A percentile compares a stretch with the other conserved stretches of the same genome.
Evolutionary conservation across 1,284 basidiomycete genomes (phyloP).

Genomic region (Pascua sp.): DNA sequence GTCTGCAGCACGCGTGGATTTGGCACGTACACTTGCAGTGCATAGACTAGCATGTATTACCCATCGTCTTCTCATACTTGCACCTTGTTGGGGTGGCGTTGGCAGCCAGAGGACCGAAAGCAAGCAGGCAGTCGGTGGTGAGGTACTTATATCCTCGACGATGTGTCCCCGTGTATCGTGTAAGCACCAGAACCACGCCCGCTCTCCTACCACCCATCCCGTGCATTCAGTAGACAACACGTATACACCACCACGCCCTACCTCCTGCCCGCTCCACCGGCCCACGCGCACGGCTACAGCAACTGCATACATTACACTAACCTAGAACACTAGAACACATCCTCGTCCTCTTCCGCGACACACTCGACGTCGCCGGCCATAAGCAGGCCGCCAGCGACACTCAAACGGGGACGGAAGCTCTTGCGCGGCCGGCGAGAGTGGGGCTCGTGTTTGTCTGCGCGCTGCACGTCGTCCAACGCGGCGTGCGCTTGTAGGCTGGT

Average conservation of each 20-base stretch:
- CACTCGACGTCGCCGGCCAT: slow-evolving; percentile 2
- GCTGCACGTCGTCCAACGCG: too few species aligned
- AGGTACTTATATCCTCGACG: too few species aligned
- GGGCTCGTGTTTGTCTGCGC: too few species aligned
- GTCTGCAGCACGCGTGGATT: too few species aligned
- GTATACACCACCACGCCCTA: neutral
- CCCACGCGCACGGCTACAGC: neutral
- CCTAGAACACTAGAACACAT: slow-evolving; percentile 15
- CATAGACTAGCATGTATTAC: too few species aligned
- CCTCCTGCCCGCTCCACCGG: neutral
- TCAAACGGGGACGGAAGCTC: slow-evolving; percentile 55
- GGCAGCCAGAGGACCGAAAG: too few species aligned
- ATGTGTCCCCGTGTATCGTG: neutral
- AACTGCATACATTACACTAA: neutral
- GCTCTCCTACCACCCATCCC: neutral
- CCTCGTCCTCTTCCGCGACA: slow-evolving; percentile 20
- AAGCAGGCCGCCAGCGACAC: slow-evolving; percentile 12
- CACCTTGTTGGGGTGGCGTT: too few species aligned
- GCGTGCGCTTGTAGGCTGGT: too few species aligned
- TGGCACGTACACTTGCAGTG: too few species aligned
- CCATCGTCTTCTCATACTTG: too few species aligned
- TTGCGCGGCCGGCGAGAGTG: slow-evolving; percentile 45
- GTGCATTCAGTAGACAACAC: slow-evolving; percentile 3
- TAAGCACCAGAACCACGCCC: neutral
- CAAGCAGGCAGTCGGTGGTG: too few species aligned